Evolutionary conservation across 1,284 basidiomycete genomes (phyloP), one percentile per base, ranked within the genome.

Genomic region (Somion occarium): DNA sequence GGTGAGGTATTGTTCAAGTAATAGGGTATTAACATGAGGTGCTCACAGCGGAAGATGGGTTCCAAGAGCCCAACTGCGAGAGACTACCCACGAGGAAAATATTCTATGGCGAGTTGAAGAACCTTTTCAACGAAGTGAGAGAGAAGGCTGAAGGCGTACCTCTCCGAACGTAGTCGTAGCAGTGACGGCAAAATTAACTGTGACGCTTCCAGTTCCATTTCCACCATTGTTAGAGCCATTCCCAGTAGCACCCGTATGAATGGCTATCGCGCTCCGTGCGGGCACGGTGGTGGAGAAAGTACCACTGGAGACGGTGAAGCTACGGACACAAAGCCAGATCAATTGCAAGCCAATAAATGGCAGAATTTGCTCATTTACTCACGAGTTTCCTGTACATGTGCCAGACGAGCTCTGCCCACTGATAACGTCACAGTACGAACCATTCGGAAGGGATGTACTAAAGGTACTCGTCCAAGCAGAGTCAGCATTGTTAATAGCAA

Each of bases 401-500:
- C 74, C 75, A 3, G 41, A 46, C 0, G 61, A 64, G 1, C 63
- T 66, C 30, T 57, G 63, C 2, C 82, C 83, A 48, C 71, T 73
- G 38, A 83, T 69, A 24, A 86, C 80, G 61, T 88, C 80, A 63
- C 84, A 87, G 60, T 86, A 87, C 1, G 67, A 67, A 1, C 81
- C 82, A 30, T 66, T 73, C 1, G 82, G 72, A 2, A 87, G 65
- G 0, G 75, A 75, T 0, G 82, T 85, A 37, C 65, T 62, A 59
- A 85, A 84, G 0, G 74, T 78, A 1, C 71, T 47, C 2, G 57
- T 73, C 84, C 85, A 88, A 0, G 66, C 56, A 1, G 70, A 69
- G 55, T 80, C 77, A 1, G 63, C 74, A 55, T 84, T 84, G 63
- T 87, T 86, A 59, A 86, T 86, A 0, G 75, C 83, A 1, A 85